Evolutionary conservation across 257 asterid species (phyloP), one percentile per base, ranked within the genome.

Genomic region (Capsicum baccatum): DNA sequence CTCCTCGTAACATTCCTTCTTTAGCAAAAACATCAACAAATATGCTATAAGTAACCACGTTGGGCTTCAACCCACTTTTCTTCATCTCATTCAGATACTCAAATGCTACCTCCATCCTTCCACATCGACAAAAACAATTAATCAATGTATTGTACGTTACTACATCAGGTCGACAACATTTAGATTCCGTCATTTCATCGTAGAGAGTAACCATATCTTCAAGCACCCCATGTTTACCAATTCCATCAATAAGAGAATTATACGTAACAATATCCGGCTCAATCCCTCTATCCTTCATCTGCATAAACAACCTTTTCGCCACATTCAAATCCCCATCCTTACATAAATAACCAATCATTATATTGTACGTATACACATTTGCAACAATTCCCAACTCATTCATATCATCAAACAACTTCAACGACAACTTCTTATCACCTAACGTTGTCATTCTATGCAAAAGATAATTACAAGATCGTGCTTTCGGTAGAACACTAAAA

Each of bases 1-100:
- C 97, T 82, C 94, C 93, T 82, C 79, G 90, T 88, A 93, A 56
- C 98, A 96, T 90, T 62, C 96, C 96, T 90, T 94, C 95, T 89
- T 96, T 96, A 89, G 98, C 92, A 83, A 93, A 94, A 86, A 96
- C 97, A 91, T 96, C 99, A 79, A 96, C 57, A 84, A 94, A 90
- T 79, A 94, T 94, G 92, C 97, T 94, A 85, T 96, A 96, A 81
- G 99, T 96, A 84, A 96, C 96, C 79, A 90, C 94, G 86, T 94
- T 92, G 83, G 97, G 97, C 85, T 89, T 90, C 68, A 96, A 83
- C 84, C 86, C 84, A 64, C 89, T 86, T 84, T 90, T 94, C 89
- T 89, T 94, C 98, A 96, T 94, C 90, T 92, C 97, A 88, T 86
- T 85, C 76, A 93, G 90, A 89, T 86, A 96, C 58, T 70, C 84